Conservation (phyloP, 306 rosid genomes). For the Malus orientalis region DNA sequence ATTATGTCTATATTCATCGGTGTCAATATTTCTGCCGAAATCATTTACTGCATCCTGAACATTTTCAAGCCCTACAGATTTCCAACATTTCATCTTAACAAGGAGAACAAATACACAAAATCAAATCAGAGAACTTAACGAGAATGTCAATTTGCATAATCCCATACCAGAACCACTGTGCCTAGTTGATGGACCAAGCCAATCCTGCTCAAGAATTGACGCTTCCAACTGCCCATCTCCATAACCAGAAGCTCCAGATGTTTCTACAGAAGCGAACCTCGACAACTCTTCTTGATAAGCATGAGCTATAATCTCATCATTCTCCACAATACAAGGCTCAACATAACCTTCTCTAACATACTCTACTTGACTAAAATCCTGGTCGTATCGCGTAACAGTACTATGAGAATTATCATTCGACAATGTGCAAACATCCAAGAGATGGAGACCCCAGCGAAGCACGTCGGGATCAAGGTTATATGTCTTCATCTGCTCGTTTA, state of each 20-base stretch:
- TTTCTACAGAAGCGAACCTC: constrained; percentile 43
- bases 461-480: constrained; percentile 76
- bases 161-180: constrained; percentile 35
- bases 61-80: constrained; percentile 36
- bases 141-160: constrained; percentile 8
- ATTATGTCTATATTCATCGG: constrained; percentile 2
- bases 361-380: constrained; percentile 53
- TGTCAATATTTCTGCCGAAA: constrained; percentile 22
- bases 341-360: constrained; percentile 66
- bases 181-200: constrained; percentile 50
- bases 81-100: constrained; percentile 24
- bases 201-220: constrained; percentile 66
- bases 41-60: constrained; percentile 26
- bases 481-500: constrained; percentile 28
- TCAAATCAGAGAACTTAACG: not conserved
- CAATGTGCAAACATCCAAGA: constrained; percentile 68
- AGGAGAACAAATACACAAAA: not conserved
- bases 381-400: constrained; percentile 44
- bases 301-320: constrained; percentile 81
- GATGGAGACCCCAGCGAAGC: constrained; percentile 86
- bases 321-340: constrained; percentile 49
- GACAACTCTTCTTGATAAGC: constrained; percentile 82
- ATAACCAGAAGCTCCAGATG: constrained; percentile 31
- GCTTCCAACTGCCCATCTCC: constrained; percentile 40
- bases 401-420: constrained; percentile 43